Evolutionary conservation across 2,329 filamentous ascomycete species (phyloP), one percentile per base, ranked within the genome.

Genomic region (Pseudogymnoascus sp.): DNA sequence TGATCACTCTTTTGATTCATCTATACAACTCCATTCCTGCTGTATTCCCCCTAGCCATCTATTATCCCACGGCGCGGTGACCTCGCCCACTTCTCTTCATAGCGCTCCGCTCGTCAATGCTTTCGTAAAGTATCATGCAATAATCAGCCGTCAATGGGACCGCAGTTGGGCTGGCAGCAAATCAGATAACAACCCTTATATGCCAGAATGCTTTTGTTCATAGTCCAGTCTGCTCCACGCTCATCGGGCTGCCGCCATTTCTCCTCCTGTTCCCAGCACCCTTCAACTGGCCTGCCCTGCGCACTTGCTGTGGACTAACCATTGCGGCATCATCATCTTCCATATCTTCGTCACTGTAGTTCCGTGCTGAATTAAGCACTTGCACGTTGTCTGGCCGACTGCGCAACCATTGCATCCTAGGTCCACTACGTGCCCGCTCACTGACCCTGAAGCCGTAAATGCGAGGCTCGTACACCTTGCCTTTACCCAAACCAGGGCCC

Each of bases 381-480:
- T 81, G 86, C 61, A 96, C 80, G 70, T 96, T 85, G 12, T 80
- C 79, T 0, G 94, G 94, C 71, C 92, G 88, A 75, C 88, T 86
- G 67, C 94, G 86, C 68, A 99, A 78, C 94, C 94, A 99, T 73
- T 92, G 92, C 94, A 99, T 99, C 64, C 94, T 84, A 11, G 94
- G 94, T 0, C 94, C 94, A 22, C 90, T 92, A 67, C 89, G 86
- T 41, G 94, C 90, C 62, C 92, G 82, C 75, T 97, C 94, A 16
- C 90, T 93, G 20, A 99, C 94, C 64, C 89, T 85, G 78, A 99
- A 99, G 28, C 94, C 94, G 75, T 97, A 99, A 73, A 99, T 97
- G 67, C 87, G 89, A 63, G 94, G 92, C 72, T 97, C 91, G 76
- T 97, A 97, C 69, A 97, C 90, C 73, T 86, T 91, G 63, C 86